Evolutionary conservation across 1,139 yeast genomes (phyloP), one percentile per base, ranked within the genome.

Genomic region (Geotrichum restrictum): DNA sequence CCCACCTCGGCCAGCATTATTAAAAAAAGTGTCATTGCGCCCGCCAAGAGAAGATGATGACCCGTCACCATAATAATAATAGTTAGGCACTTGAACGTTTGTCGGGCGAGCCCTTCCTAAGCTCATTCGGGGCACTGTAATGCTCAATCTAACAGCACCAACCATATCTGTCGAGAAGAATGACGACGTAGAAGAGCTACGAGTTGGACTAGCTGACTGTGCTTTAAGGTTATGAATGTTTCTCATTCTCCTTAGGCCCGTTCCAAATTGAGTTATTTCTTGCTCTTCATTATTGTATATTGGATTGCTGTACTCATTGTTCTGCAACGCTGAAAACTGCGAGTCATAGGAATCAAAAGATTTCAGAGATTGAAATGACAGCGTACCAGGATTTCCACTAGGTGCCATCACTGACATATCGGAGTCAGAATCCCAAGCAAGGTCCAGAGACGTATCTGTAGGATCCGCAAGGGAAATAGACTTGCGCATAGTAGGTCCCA

Each of bases 291-390:
- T 18, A 16, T 34, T 34, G 27, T 44, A 32, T n/a, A 16, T 7
- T 33, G 31, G 32, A n/a, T 33, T 11, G 14, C 21, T 32, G 3
- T 16, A 31, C 6, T 34, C 48, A 24, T 32, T 24, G 7, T 8
- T 8, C 29, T 24, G 29, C 29, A 5, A 5, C 29, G 8, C 36
- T 16, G 52, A 39, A 34, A 37, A n/a, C 19, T 40, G 46, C n/a
- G 49, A 45, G 19, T 50, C 53, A 31, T 50, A 50, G 6, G 49
- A 45, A 27, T 50, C 49, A 32, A 38, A 50, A 13, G 53, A 41
- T 13, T 36, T 33, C 16, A 45, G 19, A n/a, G 49, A 45, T 3
- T 33, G 51, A 18, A 41, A 31, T 3, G 45, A 46, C 5, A 34
- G 41, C 2, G 40, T 48, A 14, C 33, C 24, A 16, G 34, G 38